Conservation (phyloP, 2,329 filamentous ascomycete species). For the Plectosphaerella plurivora region DNA sequence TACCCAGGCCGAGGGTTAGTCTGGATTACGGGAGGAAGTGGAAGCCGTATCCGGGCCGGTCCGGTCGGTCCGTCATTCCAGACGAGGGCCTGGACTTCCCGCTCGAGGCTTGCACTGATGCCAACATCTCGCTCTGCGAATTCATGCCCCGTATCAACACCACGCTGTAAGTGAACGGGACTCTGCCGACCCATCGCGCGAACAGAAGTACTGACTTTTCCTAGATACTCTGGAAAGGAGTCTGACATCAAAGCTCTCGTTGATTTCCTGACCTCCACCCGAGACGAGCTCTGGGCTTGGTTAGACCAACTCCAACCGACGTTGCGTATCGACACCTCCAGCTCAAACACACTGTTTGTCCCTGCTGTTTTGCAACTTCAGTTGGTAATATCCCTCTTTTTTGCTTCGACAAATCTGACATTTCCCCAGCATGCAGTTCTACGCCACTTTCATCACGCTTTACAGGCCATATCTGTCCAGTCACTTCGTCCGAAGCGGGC, state of each 20-base stretch:
- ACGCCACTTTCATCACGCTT: constrained; percentile 17
- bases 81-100: not conserved
- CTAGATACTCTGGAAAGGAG: not conserved
- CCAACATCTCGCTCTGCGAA: constrained; percentile 8
- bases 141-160: constrained; percentile 17
- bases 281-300: constrained; percentile 13
- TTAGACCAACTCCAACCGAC: constrained; percentile 10
- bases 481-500: constrained; percentile 7
- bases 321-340: constrained; percentile 14
- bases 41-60: constrained; percentile 1
- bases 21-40: constrained; percentile 10
- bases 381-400: constrained; percentile 5
- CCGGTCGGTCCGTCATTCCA: not conserved
- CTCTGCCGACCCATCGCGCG: not conserved
- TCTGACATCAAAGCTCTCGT: not conserved
- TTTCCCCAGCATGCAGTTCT: constrained; percentile 18
- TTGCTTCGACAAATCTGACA: not conserved
- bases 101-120: not conserved
- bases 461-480: constrained; percentile 21
- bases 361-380: constrained; percentile 18
- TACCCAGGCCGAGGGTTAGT: constrained; percentile 14
- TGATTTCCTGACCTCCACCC: not conserved
- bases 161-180: constrained; percentile 13
- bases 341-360: constrained; percentile 10
- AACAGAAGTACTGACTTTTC: not conserved